phyloP scores from a whole-genome alignment of 805 yeast species.

The Wickerhamiella qilinensis region DNA sequence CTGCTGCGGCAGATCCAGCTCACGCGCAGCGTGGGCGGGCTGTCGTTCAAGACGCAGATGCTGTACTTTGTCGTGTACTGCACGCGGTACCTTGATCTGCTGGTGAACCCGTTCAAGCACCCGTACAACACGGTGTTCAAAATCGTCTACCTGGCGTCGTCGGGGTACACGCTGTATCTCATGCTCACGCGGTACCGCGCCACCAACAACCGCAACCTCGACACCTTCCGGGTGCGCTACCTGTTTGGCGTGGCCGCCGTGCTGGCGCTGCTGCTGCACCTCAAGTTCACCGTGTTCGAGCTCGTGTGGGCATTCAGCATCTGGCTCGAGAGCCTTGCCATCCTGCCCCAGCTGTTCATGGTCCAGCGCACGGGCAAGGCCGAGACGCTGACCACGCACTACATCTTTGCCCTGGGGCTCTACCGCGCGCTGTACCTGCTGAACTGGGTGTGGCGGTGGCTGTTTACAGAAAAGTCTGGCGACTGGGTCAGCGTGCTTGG shows the following conservation, averaged over 20 bases:
- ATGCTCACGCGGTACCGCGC: constrained; percentile 47
- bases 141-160: constrained; percentile 58
- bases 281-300: constrained; percentile 41
- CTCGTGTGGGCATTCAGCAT: constrained; percentile 70
- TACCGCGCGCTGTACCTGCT: constrained; percentile 85
- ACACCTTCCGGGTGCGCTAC: constrained; percentile 61
- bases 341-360: constrained; percentile 83
- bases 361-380: constrained; percentile 82
- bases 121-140: constrained; percentile 72
- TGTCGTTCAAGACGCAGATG: constrained; percentile 77
- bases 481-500: constrained; percentile 61
- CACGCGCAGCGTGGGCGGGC: constrained; percentile 58
- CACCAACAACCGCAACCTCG: constrained; percentile 42
- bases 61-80: constrained; percentile 59
- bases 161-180: constrained; percentile 57
- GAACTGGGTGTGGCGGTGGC: constrained; percentile 86
- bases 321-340: constrained; percentile 88
- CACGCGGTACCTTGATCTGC: constrained; percentile 55
- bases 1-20: constrained; percentile 52
- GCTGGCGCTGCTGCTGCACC: constrained; percentile 44
- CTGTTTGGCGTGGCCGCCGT: constrained; percentile 47
- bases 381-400: constrained; percentile 73
- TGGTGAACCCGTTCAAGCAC: constrained; percentile 28
- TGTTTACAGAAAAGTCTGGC: constrained; percentile 27
- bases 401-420: constrained; percentile 81